Percentiles rank a stretch among this genome's conserved stretches.
These are phyloP conservation scores for Caryopteris hybrid DNA, from an alignment of 305 asterid species.

Conservation along the genomic window DNA sequence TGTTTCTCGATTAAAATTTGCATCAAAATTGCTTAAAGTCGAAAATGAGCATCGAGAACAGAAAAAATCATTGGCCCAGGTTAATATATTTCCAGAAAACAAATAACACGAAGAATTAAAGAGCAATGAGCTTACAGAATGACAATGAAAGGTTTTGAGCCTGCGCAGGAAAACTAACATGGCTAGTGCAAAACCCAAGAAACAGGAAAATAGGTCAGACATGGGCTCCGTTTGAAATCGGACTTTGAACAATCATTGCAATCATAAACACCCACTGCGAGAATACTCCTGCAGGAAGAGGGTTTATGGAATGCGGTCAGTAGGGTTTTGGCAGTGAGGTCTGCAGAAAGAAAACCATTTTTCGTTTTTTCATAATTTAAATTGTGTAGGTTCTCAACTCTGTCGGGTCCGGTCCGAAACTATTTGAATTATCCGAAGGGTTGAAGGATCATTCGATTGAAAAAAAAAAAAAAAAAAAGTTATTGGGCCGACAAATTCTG, in stretches of 20 bases:
- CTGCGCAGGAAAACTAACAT: slow-evolving; percentile 66
- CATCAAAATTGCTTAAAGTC: slow-evolving; percentile 27
- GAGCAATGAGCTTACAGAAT: slow-evolving; percentile 36
- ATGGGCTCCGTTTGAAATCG: slow-evolving; percentile 30
- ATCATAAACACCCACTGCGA: background rate
- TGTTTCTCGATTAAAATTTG: slow-evolving; percentile 29
- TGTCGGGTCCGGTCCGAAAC: slow-evolving; percentile 4
- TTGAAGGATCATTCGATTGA: background rate
- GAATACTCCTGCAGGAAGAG: background rate
- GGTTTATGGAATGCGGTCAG: background rate
- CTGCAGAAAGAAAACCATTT: background rate
- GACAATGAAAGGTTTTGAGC: slow-evolving; percentile 35
- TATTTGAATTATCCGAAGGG: slow-evolving; percentile 7
- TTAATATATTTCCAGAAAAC: slow-evolving; percentile 35
- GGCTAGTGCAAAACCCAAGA: slow-evolving; percentile 35
- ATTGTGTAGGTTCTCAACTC: background rate
- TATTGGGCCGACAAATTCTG: too few relatives aligned
- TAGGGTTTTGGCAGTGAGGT: slow-evolving; percentile 28
- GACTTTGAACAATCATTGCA: slow-evolving; percentile 21
- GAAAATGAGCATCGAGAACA: slow-evolving; percentile 37
- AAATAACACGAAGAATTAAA: slow-evolving; percentile 17
- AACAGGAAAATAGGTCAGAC: slow-evolving; percentile 31
- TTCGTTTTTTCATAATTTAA: background rate
- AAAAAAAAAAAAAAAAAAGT: too few relatives aligned
- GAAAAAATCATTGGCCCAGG: slow-evolving; percentile 33